These are phyloP conservation scores for Fusarium sp. DNA, from an alignment of 2,329 filamentous ascomycete genomes.

Conservation along the genomic window DNA sequence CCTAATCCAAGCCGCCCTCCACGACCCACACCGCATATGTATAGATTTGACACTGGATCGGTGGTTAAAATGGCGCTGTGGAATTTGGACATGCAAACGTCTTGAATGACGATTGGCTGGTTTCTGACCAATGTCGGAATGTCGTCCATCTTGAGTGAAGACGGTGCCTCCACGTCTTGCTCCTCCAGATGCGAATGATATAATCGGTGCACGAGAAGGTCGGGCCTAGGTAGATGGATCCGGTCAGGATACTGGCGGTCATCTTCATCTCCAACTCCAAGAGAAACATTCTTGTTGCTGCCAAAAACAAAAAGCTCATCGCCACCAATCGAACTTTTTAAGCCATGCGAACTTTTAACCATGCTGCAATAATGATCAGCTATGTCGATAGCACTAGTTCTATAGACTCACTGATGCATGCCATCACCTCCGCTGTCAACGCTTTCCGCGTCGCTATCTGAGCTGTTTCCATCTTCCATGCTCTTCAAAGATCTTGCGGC, in stretches of 20 bases:
- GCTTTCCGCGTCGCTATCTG: constrained; percentile 66
- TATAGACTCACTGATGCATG: constrained; percentile 46
- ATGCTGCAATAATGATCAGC: constrained; percentile 37
- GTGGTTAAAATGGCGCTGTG: constrained; percentile 89
- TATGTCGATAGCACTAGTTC: constrained; percentile 2
- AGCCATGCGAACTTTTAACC: constrained; percentile 30
- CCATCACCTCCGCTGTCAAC: constrained; percentile 57
- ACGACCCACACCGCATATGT: constrained; percentile 90
- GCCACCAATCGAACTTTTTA: constrained; percentile 56
- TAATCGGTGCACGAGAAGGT: constrained; percentile 79
- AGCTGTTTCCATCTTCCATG: constrained; percentile 58
- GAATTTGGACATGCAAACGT: constrained; percentile 89
- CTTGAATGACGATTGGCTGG: constrained; percentile 78
- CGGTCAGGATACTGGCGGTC: constrained; percentile 94
- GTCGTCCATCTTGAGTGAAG: constrained; percentile 55
- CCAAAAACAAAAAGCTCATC: constrained; percentile 95
- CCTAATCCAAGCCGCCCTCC: constrained; percentile 90
- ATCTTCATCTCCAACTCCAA: constrained; percentile 95
- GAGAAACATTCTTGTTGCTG: constrained; percentile 93
- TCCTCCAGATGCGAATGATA: constrained; percentile 73
- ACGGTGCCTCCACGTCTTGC: constrained; percentile 49
- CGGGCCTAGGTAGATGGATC: constrained; percentile 78
- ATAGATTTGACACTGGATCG: constrained; percentile 89
- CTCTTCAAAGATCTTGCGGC: constrained; percentile 74
- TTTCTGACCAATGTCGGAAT: constrained; percentile 79